Evolutionary conservation across 2,329 filamentous ascomycete species (phyloP).

Genomic region (Phaeosphaeriaceae sp.): DNA sequence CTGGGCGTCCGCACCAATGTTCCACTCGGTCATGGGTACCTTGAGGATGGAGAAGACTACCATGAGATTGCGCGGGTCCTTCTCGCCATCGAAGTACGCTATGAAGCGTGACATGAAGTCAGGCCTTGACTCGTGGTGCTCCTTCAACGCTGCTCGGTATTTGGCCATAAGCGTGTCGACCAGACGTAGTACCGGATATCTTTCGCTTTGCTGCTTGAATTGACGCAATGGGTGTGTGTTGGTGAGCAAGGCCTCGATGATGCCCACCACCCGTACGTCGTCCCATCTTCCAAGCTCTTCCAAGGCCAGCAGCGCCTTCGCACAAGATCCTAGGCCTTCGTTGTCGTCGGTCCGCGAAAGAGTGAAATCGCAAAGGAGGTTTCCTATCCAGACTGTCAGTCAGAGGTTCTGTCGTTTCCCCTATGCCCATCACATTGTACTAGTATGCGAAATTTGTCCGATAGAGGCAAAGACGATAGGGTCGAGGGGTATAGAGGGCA

Average conservation of each 20-base stretch:
- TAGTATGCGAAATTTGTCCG: no score
- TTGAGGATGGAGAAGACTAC: slow-evolving; percentile 72
- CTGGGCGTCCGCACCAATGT: slow-evolving; percentile 63
- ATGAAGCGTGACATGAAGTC: slow-evolving; percentile 68
- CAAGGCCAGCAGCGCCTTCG: slow-evolving; percentile 65
- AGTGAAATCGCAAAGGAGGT: slow-evolving; percentile 67
- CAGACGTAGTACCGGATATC: slow-evolving; percentile 68
- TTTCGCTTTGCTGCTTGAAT: slow-evolving; percentile 66
- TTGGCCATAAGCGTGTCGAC: slow-evolving; percentile 68
- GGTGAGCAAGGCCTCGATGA: slow-evolving; percentile 58
- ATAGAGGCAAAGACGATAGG: no score
- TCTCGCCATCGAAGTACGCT: slow-evolving; percentile 71
- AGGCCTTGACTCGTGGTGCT: slow-evolving; percentile 59
- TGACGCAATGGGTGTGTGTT: slow-evolving; percentile 66
- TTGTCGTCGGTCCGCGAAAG: slow-evolving; percentile 67
- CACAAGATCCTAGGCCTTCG: slow-evolving; percentile 62
- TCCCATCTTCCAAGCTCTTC: slow-evolving; percentile 68
- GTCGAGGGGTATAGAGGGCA: no score
- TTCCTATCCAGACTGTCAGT: slow-evolving; percentile 46
- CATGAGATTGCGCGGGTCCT: slow-evolving; percentile 74
- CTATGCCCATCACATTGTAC: neutral
- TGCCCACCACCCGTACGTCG: slow-evolving; percentile 60
- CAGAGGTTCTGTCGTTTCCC: neutral
- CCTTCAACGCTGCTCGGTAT: slow-evolving; percentile 53
- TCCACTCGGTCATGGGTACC: slow-evolving; percentile 73